phyloP scores from a whole-genome alignment of 2,329 filamentous ascomycete species.

The Salinomyces thailandicus region DNA sequence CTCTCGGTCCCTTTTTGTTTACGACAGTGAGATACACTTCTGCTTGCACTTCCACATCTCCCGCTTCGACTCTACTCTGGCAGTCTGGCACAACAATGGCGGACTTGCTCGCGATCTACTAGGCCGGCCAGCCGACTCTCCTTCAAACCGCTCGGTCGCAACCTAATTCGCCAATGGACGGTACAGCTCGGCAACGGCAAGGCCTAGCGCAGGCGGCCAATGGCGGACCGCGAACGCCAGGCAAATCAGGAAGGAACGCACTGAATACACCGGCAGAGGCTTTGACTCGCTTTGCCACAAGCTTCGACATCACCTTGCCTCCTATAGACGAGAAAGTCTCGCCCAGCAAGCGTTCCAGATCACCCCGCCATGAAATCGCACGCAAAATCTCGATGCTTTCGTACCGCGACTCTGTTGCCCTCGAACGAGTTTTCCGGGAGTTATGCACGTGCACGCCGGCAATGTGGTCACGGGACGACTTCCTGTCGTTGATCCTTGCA shows the following conservation, averaged over 20 bases:
- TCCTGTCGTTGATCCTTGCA: too few relatives aligned
- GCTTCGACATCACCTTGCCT: background rate
- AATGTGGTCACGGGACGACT: too few relatives aligned
- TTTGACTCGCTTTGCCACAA: background rate
- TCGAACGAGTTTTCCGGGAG: conserved; percentile 1
- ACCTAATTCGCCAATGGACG: too few relatives aligned
- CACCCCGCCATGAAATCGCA: conserved; percentile 1
- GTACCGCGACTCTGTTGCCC: background rate
- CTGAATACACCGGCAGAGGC: too few relatives aligned
- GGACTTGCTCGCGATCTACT: too few relatives aligned
- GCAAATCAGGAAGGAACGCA: background rate
- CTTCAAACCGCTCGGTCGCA: too few relatives aligned
- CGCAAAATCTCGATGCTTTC: conserved; percentile 1
- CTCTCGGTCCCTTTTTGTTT: too few relatives aligned
- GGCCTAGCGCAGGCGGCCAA: background rate
- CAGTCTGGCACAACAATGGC: too few relatives aligned
- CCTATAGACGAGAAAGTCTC: background rate
- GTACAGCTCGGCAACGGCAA: background rate
- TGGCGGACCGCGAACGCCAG: background rate
- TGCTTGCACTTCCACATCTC: too few relatives aligned
- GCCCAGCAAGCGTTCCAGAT: background rate
- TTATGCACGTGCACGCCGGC: conserved; percentile 1
- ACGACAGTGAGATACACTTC: too few relatives aligned
- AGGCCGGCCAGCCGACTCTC: too few relatives aligned
- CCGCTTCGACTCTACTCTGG: too few relatives aligned